Conservation (phyloP, 2,329 filamentous ascomycete genomes). For the Diaporthe sp. region DNA sequence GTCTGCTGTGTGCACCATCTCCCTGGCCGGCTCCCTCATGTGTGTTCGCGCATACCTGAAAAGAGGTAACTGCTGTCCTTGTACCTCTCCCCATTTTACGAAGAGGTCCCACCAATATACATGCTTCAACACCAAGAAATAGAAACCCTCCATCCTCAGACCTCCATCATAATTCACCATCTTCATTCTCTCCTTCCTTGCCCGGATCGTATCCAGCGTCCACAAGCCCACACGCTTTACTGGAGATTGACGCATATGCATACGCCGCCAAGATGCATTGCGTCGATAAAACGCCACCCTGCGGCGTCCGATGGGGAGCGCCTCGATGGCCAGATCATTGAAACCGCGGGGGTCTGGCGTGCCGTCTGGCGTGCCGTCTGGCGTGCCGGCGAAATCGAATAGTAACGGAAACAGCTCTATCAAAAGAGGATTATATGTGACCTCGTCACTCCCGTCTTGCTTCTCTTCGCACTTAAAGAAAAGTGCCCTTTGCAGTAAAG, state of each 20-base stretch:
- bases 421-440: slow-evolving; percentile 23
- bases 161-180: not conserved
- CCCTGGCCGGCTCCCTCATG: not conserved
- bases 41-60: not conserved
- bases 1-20: slow-evolving; percentile 18
- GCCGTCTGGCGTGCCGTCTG: not conserved
- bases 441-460: not conserved
- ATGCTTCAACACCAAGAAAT: slow-evolving; percentile 17
- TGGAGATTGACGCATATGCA: slow-evolving; percentile 24
- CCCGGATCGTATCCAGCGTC: slow-evolving; percentile 4
- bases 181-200: not conserved
- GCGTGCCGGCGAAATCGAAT: slow-evolving; percentile 14
- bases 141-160: slow-evolving; percentile 34
- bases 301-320: slow-evolving; percentile 29
- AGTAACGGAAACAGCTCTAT: slow-evolving; percentile 18
- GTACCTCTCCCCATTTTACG: slow-evolving; percentile 14
- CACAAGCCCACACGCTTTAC: slow-evolving; percentile 28
- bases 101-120: slow-evolving; percentile 33
- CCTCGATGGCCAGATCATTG: slow-evolving; percentile 27
- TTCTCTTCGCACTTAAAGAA: slow-evolving; percentile 13
- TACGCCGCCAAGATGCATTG: slow-evolving; percentile 23
- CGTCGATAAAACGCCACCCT: slow-evolving; percentile 18
- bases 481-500: slow-evolving; percentile 4
- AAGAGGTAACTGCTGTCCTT: not conserved
- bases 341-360: not conserved